phyloP scores from a whole-genome alignment of 2,329 filamentous ascomycete species.

The Aureobasidium sp. region DNA sequence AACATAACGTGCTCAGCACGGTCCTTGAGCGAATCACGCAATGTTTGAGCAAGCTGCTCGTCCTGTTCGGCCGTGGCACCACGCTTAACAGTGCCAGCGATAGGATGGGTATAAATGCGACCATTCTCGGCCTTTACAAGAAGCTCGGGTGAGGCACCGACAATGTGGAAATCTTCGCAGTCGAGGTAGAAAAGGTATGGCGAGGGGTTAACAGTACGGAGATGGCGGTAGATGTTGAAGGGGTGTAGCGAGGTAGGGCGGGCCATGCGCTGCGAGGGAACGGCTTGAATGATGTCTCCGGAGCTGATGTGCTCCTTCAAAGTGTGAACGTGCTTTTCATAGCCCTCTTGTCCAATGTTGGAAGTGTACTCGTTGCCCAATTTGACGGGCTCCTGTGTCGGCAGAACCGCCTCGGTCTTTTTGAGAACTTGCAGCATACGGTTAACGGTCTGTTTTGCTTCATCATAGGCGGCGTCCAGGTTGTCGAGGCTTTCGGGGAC shows the following conservation, averaged over 20 bases:
- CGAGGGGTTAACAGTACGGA: constrained; percentile 94
- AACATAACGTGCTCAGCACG: constrained; percentile 95
- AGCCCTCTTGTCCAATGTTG: constrained; percentile 82
- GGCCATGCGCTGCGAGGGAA: constrained; percentile 87
- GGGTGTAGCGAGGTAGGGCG: constrained; percentile 85
- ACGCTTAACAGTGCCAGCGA: constrained; percentile 88
- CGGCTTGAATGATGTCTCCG: constrained; percentile 95
- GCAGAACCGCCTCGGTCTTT: constrained; percentile 57
- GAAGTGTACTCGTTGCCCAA: constrained; percentile 74
- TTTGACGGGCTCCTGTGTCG: constrained; percentile 60
- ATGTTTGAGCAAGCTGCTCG: constrained; percentile 64
- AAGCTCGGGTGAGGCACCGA: constrained; percentile 89
- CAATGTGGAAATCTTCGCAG: constrained; percentile 86
- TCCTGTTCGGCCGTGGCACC: constrained; percentile 77
- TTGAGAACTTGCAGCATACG: constrained; percentile 63
- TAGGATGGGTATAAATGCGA: constrained; percentile 89
- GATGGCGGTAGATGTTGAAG: constrained; percentile 94
- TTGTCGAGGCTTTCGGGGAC: constrained; percentile 44
- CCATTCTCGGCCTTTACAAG: constrained; percentile 84
- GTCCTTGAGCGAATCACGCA: constrained; percentile 78
- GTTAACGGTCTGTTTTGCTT: constrained; percentile 55
- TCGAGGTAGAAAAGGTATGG: constrained; percentile 96
- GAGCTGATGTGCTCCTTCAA: constrained; percentile 85
- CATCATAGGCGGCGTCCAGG: constrained; percentile 60
- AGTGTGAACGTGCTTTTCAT: constrained; percentile 76